phyloP scores from a whole-genome alignment of 208 protist species.

The Angomonas desouzai region DNA sequence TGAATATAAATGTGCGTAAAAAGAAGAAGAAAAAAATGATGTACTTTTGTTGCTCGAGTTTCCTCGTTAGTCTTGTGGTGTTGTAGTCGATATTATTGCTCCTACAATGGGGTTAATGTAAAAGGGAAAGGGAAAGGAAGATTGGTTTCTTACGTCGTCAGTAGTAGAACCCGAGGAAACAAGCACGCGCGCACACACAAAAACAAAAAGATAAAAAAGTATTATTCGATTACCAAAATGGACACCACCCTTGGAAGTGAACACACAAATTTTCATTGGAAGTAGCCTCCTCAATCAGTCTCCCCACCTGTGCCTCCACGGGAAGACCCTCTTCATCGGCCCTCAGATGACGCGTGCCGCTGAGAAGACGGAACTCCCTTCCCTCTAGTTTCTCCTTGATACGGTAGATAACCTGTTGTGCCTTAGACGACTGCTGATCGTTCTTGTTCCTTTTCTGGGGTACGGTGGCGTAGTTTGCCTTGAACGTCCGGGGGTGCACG shows the following conservation, averaged over 20 bases:
- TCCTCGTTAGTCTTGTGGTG: too few species aligned
- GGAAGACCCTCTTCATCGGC: constrained; percentile 32
- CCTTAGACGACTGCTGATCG: constrained; percentile 89
- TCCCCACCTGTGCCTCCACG: constrained; percentile 87
- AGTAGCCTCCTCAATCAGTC: constrained; percentile 96
- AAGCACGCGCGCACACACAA: too few species aligned
- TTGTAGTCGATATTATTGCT: too few species aligned
- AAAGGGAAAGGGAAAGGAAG: not conserved
- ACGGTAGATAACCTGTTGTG: constrained; percentile 94
- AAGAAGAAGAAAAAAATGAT: constrained; percentile 4
- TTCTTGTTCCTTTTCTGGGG: not conserved
- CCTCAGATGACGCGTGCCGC: constrained; percentile 17
- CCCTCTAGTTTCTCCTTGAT: constrained; percentile 98
- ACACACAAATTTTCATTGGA: constrained; percentile 98
- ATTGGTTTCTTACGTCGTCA: not conserved
- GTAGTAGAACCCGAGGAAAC: too few species aligned
- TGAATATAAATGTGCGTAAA: too few species aligned
- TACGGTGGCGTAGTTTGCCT: not conserved
- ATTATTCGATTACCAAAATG: constrained; percentile 95
- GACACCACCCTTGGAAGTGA: constrained; percentile 99
- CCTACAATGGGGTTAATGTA: too few species aligned
- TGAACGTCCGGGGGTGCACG: constrained; percentile 7
- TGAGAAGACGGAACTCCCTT: constrained; percentile 86
- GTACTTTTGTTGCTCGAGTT: too few species aligned
- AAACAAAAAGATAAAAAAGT: too few species aligned